These are phyloP conservation scores for Triangularia setosa DNA, from an alignment of 2,329 filamentous ascomycete genomes.

Conservation along the genomic window DNA sequence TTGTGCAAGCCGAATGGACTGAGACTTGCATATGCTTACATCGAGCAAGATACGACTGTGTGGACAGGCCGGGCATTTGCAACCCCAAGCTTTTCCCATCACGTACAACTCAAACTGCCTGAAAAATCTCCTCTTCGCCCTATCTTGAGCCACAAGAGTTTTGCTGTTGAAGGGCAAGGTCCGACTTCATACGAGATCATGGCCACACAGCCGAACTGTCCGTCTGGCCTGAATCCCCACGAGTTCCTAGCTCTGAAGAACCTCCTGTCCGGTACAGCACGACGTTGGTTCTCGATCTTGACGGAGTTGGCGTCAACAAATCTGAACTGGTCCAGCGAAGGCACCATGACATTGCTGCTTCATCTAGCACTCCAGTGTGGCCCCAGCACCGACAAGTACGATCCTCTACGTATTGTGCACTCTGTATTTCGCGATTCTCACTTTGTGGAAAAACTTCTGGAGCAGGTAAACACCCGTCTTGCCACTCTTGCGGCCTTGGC, in stretches of 20 bases:
- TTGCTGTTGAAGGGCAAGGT: constrained; percentile 31
- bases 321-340: constrained; percentile 57
- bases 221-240: constrained; percentile 42
- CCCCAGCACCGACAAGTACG: constrained; percentile 32
- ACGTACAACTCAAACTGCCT: constrained; percentile 39
- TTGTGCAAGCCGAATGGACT: constrained; percentile 46
- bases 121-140: constrained; percentile 33
- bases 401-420: constrained; percentile 45
- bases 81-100: constrained; percentile 41
- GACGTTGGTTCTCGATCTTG: constrained; percentile 13
- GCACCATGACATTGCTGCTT: constrained; percentile 45
- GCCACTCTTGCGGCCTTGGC: constrained; percentile 42
- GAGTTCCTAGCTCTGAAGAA: constrained; percentile 52
- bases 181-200: constrained; percentile 54
- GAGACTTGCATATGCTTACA: constrained; percentile 37
- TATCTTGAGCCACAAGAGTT: constrained; percentile 20
- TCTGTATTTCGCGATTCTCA: constrained; percentile 42
- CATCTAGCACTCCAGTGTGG: constrained; percentile 55
- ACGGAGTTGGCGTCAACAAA: constrained; percentile 40
- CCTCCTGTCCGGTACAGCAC: constrained; percentile 41
- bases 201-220: constrained; percentile 47
- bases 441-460: constrained; percentile 47
- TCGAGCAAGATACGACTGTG: constrained; percentile 37
- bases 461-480: constrained; percentile 44
- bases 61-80: constrained; percentile 37